These are phyloP conservation scores for Synchytrium microbalum DNA, from an alignment of 371 early-diverging fungal species.

Conservation along the genomic window DNA sequence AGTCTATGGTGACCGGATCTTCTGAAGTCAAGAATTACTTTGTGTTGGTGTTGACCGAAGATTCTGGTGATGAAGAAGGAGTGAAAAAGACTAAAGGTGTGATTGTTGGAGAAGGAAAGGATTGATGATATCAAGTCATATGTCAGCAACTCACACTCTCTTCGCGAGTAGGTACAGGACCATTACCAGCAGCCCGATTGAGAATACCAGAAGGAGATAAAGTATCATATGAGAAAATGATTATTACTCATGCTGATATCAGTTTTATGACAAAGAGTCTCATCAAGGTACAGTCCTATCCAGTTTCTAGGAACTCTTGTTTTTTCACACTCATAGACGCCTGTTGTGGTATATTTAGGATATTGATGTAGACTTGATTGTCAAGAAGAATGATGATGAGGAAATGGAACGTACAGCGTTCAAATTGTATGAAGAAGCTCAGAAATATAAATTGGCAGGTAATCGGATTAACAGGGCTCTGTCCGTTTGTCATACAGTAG, in stretches of 20 bases:
- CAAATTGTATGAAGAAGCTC: conserved; percentile 47
- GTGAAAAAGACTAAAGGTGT: background rate
- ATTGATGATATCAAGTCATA: conserved; percentile 6
- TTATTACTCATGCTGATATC: conserved; percentile 56
- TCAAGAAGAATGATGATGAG: conserved; percentile 37
- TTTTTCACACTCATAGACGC: too few species aligned
- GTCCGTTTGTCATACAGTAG: background rate
- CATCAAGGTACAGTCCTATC: conserved; percentile 34
- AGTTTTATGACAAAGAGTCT: conserved; percentile 53
- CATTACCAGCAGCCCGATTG: conserved; percentile 58
- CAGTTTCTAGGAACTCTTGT: background rate
- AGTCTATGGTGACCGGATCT: conserved; percentile 5
- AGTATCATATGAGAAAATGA: conserved; percentile 39
- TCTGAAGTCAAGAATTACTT: conserved; percentile 7
- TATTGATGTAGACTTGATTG: conserved; percentile 45
- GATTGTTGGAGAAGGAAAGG: background rate
- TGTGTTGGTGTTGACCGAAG: conserved; percentile 13
- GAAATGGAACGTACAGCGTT: conserved; percentile 42
- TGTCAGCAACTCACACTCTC: background rate
- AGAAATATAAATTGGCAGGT: conserved; percentile 26
- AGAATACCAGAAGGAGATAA: conserved; percentile 40
- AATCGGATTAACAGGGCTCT: conserved; percentile 1
- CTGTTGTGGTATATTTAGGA: conserved; percentile 18
- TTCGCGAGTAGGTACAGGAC: conserved; percentile 22
- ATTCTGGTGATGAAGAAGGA: background rate